phyloP scores from a whole-genome alignment of 148 eudicot genomes.

The Nepenthes gracilis region DNA sequence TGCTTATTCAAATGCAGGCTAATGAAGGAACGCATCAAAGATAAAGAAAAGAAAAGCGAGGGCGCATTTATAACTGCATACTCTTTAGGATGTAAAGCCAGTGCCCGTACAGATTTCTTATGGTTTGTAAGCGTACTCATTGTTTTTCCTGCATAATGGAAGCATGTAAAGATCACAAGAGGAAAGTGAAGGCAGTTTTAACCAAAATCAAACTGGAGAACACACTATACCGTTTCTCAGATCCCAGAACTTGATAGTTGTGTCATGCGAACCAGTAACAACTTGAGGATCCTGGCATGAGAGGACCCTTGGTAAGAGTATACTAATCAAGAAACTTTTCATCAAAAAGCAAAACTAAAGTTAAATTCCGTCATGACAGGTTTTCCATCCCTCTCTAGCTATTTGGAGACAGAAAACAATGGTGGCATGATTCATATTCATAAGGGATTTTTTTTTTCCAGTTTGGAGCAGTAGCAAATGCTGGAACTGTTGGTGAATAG shows the following conservation, averaged over 20 bases:
- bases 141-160: conserved; percentile 51
- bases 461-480: no score
- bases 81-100: conserved; percentile 95
- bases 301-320: conserved; percentile 7
- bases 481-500: no score
- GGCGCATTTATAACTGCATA: conserved; percentile 16
- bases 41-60: not conserved
- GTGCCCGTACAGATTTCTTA: conserved; percentile 90
- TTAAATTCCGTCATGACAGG: no score
- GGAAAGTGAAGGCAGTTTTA: no score
- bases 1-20: not conserved
- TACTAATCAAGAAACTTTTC: not conserved
- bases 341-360: not conserved
- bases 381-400: no score
- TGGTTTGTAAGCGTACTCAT: conserved; percentile 91
- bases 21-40: not conserved
- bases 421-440: no score
- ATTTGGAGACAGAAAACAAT: no score
- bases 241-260: conserved; percentile 96
- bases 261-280: conserved; percentile 89
- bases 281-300: conserved; percentile 92
- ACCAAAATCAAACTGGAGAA: not conserved
- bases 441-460: no score
- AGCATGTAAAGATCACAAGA: not conserved
- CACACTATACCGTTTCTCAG: conserved; percentile 52